These are phyloP conservation scores for Xylariaceae sp. DNA, from an alignment of 2,329 filamentous ascomycete species.

Conservation along the genomic window DNA sequence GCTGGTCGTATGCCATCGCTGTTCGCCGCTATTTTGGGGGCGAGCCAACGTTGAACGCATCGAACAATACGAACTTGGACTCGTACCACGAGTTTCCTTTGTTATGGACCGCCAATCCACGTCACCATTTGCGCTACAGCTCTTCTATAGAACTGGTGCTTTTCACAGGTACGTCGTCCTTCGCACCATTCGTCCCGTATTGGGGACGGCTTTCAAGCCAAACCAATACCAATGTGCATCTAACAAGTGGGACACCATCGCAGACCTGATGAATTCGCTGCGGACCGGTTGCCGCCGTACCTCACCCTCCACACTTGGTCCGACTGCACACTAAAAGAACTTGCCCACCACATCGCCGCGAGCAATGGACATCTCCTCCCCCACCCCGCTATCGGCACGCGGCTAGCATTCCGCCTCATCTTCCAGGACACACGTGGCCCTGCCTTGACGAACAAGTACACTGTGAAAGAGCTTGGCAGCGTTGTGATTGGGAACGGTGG, in stretches of 20 bases:
- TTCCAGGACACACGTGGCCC: slow-evolving; percentile 63
- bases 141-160: slow-evolving; percentile 72
- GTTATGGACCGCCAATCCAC: slow-evolving; percentile 60
- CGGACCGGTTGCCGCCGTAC: slow-evolving; percentile 57
- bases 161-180: slow-evolving; percentile 59
- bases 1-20: slow-evolving; percentile 7
- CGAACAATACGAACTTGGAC: not conserved
- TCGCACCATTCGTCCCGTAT: slow-evolving; percentile 13
- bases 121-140: slow-evolving; percentile 77
- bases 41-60: not conserved
- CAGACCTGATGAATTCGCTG: slow-evolving; percentile 67
- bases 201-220: not conserved
- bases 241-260: slow-evolving; percentile 10
- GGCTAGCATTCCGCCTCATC: slow-evolving; percentile 81
- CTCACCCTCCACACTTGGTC: slow-evolving; percentile 84
- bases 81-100: not conserved
- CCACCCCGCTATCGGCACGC: slow-evolving; percentile 70
- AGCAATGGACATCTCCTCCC: slow-evolving; percentile 60
- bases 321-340: slow-evolving; percentile 73
- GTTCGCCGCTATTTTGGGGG: slow-evolving; percentile 5
- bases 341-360: slow-evolving; percentile 70
- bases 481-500: slow-evolving; percentile 67
- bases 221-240: not conserved
- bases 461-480: slow-evolving; percentile 76
- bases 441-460: slow-evolving; percentile 51